Evolutionary conservation across 257 asterid genomes (phyloP).

Genomic region (Solanum piurae): DNA sequence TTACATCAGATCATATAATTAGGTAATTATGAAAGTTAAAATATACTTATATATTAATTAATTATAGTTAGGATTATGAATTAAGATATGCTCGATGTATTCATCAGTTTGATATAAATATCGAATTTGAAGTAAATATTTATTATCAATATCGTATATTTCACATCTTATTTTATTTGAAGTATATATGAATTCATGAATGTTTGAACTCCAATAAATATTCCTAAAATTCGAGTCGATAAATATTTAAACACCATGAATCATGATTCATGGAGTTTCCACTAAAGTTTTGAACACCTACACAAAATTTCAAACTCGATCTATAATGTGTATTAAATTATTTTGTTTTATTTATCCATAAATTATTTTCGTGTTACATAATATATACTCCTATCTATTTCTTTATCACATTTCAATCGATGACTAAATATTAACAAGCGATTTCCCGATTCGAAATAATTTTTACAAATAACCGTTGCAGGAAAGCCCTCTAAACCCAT

Average conservation of each 20-base stretch:
- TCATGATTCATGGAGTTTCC: not conserved
- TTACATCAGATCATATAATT: not conserved
- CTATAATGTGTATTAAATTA: not conserved
- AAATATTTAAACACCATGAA: not conserved
- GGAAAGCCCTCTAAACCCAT: not conserved
- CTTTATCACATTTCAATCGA: not conserved
- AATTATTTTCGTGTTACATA: not conserved
- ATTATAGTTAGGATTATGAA: not conserved
- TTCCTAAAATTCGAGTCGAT: not conserved
- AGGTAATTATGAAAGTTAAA: not conserved
- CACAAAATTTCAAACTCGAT: not conserved
- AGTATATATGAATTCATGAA: not conserved
- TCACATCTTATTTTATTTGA: not conserved
- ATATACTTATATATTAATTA: not conserved
- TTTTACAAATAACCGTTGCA: not conserved
- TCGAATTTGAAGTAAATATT: not conserved
- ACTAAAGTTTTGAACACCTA: not conserved
- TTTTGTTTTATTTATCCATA: not conserved
- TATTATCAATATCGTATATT: fast-evolving
- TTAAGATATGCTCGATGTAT: not conserved
- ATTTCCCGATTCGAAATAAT: not conserved
- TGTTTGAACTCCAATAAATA: not conserved
- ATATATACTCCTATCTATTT: not conserved
- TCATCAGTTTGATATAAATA: not conserved
- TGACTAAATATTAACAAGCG: not conserved